These are phyloP conservation scores for Lactarius pseudohatsudake DNA, from an alignment of 768 basidiomycete genomes.

Conservation along the genomic window DNA sequence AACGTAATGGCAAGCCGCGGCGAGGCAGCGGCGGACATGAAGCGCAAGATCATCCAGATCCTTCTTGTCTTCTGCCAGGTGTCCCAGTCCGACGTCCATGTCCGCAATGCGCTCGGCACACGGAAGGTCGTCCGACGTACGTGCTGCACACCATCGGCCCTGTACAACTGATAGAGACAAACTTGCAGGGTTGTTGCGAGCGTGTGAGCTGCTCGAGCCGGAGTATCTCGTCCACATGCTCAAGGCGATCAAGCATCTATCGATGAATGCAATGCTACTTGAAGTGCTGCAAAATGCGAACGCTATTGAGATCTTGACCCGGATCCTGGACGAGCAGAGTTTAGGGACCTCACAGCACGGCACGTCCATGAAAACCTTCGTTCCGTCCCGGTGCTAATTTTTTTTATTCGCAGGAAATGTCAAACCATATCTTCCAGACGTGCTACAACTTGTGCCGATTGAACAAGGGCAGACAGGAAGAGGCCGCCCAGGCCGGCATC, in stretches of 20 bases:
- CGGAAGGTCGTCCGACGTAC: conserved; percentile 86
- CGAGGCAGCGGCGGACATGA: conserved; percentile 66
- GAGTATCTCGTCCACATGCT: conserved; percentile 86
- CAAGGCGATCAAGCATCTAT: conserved; percentile 94
- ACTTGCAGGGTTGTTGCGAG: conserved; percentile 74
- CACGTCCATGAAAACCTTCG: conserved; percentile 39
- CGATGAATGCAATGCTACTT: conserved; percentile 86
- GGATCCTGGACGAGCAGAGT: conserved; percentile 77
- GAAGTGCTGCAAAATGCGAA: conserved; percentile 97
- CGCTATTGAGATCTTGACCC: conserved; percentile 87
- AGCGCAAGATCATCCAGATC: conserved; percentile 87
- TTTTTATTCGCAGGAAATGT: conserved; percentile 70
- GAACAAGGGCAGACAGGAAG: conserved; percentile 93
- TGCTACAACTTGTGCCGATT: conserved; percentile 95
- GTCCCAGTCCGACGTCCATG: conserved; percentile 92
- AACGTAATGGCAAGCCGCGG: conserved; percentile 81
- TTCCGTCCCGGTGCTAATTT: conserved; percentile 9
- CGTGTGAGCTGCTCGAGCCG: conserved; percentile 84
- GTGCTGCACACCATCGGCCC: conserved; percentile 35
- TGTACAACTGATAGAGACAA: background rate
- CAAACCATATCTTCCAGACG: conserved; percentile 96
- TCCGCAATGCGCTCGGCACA: conserved; percentile 88
- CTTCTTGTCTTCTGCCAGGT: conserved; percentile 91
- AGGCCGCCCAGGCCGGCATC: conserved; percentile 94
- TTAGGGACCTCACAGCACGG: conserved; percentile 79